phyloP scores from a whole-genome alignment of 495 filamentous ascomycete genomes.

The Lindgomyces ingoldianus region DNA sequence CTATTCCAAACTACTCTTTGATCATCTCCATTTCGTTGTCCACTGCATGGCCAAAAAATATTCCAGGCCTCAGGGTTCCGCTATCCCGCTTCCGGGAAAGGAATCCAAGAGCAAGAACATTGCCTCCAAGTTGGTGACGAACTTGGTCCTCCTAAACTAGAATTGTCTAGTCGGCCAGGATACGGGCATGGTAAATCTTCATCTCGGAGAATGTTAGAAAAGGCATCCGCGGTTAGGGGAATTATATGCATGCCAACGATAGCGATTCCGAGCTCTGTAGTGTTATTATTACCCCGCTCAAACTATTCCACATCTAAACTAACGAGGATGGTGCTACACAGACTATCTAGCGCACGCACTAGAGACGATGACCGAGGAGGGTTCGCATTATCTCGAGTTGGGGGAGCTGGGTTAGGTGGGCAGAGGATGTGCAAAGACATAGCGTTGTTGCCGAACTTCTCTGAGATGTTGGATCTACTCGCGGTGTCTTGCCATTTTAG shows the following conservation, averaged over 20 bases:
- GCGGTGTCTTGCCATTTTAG: background rate
- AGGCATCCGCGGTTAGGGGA: background rate
- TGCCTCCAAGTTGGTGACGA: constrained; percentile 5
- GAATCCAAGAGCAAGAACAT: background rate
- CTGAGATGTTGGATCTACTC: too few relatives aligned
- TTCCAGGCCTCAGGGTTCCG: background rate
- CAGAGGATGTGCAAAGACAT: background rate
- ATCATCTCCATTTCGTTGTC: background rate
- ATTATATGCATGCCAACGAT: background rate
- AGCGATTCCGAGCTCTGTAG: constrained; percentile 12
- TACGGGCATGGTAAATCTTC: constrained; percentile 1
- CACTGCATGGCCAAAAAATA: constrained; percentile 10
- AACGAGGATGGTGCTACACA: constrained; percentile 2
- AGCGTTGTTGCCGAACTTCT: background rate
- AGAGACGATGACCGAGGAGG: background rate
- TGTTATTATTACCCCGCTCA: background rate
- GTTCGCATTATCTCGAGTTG: background rate
- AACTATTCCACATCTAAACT: constrained; percentile 13
- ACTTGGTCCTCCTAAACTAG: constrained; percentile 15
- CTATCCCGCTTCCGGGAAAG: background rate
- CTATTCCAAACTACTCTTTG: background rate
- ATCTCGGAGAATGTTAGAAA: background rate
- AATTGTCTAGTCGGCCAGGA: constrained; percentile 11
- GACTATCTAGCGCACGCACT: background rate
- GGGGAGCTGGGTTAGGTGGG: background rate